These are phyloP conservation scores for Carex scoparia DNA, from an alignment of 176 grass and related monocot genomes.

Conservation along the genomic window DNA sequence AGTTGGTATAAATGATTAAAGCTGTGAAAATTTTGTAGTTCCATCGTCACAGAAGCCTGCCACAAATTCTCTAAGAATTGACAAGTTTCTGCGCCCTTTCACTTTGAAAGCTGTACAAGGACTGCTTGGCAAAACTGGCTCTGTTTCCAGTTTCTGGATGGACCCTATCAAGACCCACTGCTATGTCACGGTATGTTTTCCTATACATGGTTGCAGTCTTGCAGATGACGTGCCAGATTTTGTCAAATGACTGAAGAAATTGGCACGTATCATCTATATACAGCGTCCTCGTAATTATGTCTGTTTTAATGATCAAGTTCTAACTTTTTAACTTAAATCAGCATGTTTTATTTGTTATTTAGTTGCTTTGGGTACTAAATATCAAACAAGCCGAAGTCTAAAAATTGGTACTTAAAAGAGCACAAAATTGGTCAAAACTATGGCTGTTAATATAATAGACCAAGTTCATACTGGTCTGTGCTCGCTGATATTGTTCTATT, in stretches of 20 bases:
- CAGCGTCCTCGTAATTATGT: not conserved
- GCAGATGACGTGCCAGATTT: too few relatives aligned
- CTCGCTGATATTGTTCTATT: not conserved
- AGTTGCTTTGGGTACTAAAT: too few relatives aligned
- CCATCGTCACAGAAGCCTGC: conserved; percentile 60
- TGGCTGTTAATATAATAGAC: not conserved
- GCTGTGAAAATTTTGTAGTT: conserved; percentile 43
- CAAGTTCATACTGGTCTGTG: not conserved
- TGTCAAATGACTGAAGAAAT: not conserved
- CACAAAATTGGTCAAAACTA: not conserved
- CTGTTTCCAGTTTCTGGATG: conserved; percentile 92
- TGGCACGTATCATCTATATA: not conserved
- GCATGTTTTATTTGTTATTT: too few relatives aligned
- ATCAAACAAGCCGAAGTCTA: too few relatives aligned
- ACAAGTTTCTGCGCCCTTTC: conserved; percentile 88
- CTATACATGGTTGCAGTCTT: not conserved
- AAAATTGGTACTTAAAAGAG: too few relatives aligned
- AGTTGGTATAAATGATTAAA: not conserved
- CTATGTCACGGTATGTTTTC: conserved; percentile 83
- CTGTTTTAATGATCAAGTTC: not conserved
- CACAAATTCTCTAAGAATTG: conserved; percentile 88
- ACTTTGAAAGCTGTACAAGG: conserved; percentile 97
- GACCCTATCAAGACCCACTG: conserved; percentile 99
- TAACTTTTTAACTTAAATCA: too few relatives aligned
- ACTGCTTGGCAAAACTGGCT: conserved; percentile 90